A percentile compares a stretch with the other conserved stretches of the same genome.
phyloP scores from a whole-genome alignment of 805 yeast species.

The Scheffersomyces lignosus region DNA sequence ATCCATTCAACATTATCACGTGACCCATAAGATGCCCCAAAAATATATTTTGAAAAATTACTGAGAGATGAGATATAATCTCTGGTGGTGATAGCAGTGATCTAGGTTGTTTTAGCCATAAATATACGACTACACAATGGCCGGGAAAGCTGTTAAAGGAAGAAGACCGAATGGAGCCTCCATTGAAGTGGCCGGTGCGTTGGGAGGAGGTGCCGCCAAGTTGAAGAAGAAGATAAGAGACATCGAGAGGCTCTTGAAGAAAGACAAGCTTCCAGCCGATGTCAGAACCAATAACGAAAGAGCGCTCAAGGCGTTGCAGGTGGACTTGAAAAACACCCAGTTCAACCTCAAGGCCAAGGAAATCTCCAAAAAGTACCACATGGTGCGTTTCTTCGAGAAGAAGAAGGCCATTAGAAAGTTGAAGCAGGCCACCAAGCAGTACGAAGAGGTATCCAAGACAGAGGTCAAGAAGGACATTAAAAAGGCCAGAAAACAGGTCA shows the following conservation, averaged over 20 bases:
- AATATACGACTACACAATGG: no score
- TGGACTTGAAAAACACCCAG: conserved; percentile 55
- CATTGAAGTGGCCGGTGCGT: conserved; percentile 26
- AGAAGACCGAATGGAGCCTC: conserved; percentile 18
- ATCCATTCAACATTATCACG: no score
- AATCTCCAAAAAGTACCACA: conserved; percentile 76
- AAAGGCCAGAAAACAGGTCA: conserved; percentile 49
- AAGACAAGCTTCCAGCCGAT: conserved; percentile 62
- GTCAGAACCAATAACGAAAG: conserved; percentile 72
- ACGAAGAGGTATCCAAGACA: conserved; percentile 33
- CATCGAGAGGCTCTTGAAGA: conserved; percentile 66
- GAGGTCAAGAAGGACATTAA: conserved; percentile 39
- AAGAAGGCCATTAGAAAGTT: conserved; percentile 79
- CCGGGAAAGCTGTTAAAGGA: conserved; percentile 11
- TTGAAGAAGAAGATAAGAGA: conserved; percentile 87
- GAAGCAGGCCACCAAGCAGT: conserved; percentile 47
- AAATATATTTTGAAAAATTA: no score
- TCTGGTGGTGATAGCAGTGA: no score
- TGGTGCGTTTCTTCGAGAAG: conserved; percentile 88
- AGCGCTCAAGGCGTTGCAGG: conserved; percentile 62
- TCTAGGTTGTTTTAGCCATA: no score
- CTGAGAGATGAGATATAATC: no score
- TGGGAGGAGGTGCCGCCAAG: conserved; percentile 46
- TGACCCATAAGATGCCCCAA: no score
- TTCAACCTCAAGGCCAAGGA: conserved; percentile 46